phyloP scores from a whole-genome alignment of 306 rosid genomes.

The Senna siamea region DNA sequence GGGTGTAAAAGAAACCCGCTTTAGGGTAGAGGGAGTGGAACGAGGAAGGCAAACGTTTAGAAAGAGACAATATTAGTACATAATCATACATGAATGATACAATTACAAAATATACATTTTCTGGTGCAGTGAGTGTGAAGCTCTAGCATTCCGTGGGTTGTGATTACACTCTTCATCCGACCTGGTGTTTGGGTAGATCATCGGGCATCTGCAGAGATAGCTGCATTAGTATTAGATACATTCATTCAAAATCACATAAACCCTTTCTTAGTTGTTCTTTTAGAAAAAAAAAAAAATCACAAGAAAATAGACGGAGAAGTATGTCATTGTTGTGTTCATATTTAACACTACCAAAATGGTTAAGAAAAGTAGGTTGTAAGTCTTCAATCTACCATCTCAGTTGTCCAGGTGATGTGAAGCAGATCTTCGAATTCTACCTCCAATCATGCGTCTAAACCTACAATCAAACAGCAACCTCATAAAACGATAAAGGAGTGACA shows the following conservation, averaged over 20 bases:
- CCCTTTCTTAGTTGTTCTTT: too few species aligned
- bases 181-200: constrained; percentile 38
- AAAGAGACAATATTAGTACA: constrained; percentile 44
- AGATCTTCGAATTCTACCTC: constrained; percentile 36
- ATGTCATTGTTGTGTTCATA: neutral
- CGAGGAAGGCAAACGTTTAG: constrained; percentile 32
- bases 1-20: constrained; percentile 32
- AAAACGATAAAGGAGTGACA: constrained; percentile 33
- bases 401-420: constrained; percentile 35
- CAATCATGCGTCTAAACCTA: constrained; percentile 43
- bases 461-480: constrained; percentile 36
- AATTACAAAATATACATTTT: constrained; percentile 53
- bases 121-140: constrained; percentile 36
- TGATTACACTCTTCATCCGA: constrained; percentile 27
- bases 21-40: constrained; percentile 28
- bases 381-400: constrained; percentile 41
- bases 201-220: constrained; percentile 31
- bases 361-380: constrained; percentile 14
- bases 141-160: constrained; percentile 40
- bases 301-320: too few species aligned
- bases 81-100: constrained; percentile 47
- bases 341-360: constrained; percentile 1
- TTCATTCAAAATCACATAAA: constrained; percentile 34
- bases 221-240: constrained; percentile 35
- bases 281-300: too few species aligned